Base-by-base conservation (phyloP, 768 basidiomycete genomes). In the Pleurotus giganteus region DNA sequence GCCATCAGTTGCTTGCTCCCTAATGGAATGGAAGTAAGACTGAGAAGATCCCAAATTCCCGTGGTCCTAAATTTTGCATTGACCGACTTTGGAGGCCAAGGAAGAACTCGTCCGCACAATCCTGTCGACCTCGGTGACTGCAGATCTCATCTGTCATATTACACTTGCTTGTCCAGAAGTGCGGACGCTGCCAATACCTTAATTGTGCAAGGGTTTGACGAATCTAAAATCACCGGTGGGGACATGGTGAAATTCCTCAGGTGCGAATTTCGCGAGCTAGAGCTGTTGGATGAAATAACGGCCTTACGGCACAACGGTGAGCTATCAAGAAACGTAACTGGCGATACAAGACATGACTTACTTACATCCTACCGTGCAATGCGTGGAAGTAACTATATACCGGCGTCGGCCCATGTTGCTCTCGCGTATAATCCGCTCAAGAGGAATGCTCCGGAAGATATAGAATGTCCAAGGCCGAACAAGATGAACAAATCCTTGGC, bases 251-350 rank as follows among this genome's bases (percentile, higher is more conserved):
- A 68, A 3, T 57, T 53, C 15, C 39, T 73, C 0, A 32, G 63
- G n/a, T 67, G 71, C 53, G 69, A 74, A 51, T 72, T 69, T 31
- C 37, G 67, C 6, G 70, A 73, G 31, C 57, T 74, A 0, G 69
- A 76, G 45, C 32, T 74, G 0, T 55, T 76, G 1, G 66, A 75
- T 63, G 60, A 70, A 8, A 66, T 76, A 1, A 74, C 69, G 0
- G 28, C 34, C 1, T n/a, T n/a, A n/a, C n/a, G n/a, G n/a, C n/a
- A n/a, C n/a, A n/a, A n/a, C n/a, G n/a, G n/a, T n/a, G n/a, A n/a
- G n/a, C n/a, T n/a, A n/a, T n/a, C n/a, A n/a, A n/a, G n/a, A n/a
- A n/a, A n/a, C n/a, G n/a, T n/a, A n/a, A n/a, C n/a, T n/a, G n/a
- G n/a, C n/a, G n/a, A n/a, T n/a, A n/a, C n/a, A n/a, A n/a, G n/a